These are phyloP conservation scores for Ceratocystis huliohia DNA, from an alignment of 2,329 filamentous ascomycete species.

Conservation along the genomic window DNA sequence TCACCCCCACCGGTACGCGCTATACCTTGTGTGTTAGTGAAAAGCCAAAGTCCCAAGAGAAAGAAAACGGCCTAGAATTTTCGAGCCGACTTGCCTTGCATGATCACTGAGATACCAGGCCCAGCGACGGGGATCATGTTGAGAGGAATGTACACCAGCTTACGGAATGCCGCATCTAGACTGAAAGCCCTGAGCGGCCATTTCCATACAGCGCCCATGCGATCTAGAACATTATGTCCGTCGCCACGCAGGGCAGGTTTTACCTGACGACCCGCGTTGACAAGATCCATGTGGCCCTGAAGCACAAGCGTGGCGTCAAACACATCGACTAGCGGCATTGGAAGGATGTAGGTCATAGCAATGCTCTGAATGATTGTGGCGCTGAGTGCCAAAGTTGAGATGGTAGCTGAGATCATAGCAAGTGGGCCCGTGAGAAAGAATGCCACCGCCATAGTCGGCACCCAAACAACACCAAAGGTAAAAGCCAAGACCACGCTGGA, in stretches of 20 bases:
- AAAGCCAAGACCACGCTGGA: conserved; percentile 57
- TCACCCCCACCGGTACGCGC: conserved; percentile 35
- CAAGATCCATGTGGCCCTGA: conserved; percentile 43
- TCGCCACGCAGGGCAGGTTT: conserved; percentile 37
- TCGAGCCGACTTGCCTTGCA: conserved; percentile 46
- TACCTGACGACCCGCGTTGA: conserved; percentile 62
- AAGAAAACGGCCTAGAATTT: neutral
- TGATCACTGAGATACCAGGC: conserved; percentile 41
- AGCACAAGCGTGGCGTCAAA: conserved; percentile 63
- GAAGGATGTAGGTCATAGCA: conserved; percentile 60
- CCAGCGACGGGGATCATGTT: conserved; percentile 90
- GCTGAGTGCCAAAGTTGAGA: conserved; percentile 54
- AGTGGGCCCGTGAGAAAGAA: conserved; percentile 75
- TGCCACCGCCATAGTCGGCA: conserved; percentile 71
- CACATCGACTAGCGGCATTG: conserved; percentile 73
- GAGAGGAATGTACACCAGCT: conserved; percentile 74
- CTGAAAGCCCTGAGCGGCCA: conserved; percentile 45
- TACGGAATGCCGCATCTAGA: conserved; percentile 55
- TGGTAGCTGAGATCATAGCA: conserved; percentile 57
- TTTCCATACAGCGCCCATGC: conserved; percentile 46
- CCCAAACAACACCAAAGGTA: conserved; percentile 83
- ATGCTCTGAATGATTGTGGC: conserved; percentile 44
- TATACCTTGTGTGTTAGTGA: conserved; percentile 25
- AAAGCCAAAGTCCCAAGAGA: neutral
- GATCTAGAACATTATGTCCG: conserved; percentile 38